Conservation (phyloP, 352 stramenopile species). For the Phytophthora brassicae region DNA sequence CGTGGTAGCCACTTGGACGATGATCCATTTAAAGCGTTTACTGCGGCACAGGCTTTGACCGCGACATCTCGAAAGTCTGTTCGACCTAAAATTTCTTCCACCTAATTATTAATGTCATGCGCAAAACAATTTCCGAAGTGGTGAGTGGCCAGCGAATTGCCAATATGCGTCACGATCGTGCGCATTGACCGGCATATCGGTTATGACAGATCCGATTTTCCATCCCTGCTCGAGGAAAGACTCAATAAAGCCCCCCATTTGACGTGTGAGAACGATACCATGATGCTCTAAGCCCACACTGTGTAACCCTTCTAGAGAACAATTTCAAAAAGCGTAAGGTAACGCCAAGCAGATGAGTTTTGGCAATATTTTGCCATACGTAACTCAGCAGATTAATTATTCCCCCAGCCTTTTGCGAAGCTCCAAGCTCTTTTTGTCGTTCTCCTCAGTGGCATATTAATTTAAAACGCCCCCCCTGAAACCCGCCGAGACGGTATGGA, state of each 20-base stretch:
- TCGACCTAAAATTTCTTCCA: not conserved
- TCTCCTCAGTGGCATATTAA: not conserved
- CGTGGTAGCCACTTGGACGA: not conserved
- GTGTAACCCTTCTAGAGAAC: conserved; percentile 1
- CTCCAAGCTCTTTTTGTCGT: too few relatives aligned
- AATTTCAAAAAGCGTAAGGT: conserved; percentile 5
- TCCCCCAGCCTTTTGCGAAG: too few relatives aligned
- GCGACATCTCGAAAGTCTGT: conserved; percentile 1
- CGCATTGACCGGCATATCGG: conserved; percentile 11
- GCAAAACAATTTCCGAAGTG: conserved; percentile 5
- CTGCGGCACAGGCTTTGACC: conserved; percentile 3
- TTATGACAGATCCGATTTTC: conserved; percentile 9
- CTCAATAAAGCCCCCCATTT: conserved; percentile 1
- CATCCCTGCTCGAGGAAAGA: not conserved
- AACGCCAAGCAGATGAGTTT: conserved; percentile 7
- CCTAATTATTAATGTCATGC: conserved; percentile 18
- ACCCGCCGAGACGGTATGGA: not conserved
- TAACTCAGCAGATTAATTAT: conserved; percentile 2
- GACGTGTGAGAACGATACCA: not conserved
- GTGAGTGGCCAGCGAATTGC: not conserved
- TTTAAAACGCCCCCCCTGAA: conserved; percentile 9
- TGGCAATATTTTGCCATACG: conserved; percentile 10
- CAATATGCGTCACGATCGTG: conserved; percentile 4
- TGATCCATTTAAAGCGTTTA: conserved; percentile 11
- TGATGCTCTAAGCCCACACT: conserved; percentile 2